Evolutionary conservation across 2,329 filamentous ascomycete species (phyloP).

Genomic region (Hymenotorrendiella dingleyae): DNA sequence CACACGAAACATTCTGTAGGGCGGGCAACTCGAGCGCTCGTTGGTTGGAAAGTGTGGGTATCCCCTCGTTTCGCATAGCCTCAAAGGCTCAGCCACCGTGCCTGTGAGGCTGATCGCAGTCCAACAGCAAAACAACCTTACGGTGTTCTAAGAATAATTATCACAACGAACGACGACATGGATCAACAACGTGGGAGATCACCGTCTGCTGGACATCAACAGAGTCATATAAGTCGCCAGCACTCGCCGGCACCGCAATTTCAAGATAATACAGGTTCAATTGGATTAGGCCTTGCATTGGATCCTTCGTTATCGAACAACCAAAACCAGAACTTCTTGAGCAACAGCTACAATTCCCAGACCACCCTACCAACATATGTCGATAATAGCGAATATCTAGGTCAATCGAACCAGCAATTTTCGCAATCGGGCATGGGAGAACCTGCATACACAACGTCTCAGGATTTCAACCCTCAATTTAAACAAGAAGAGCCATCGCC

Average conservation of each 20-base stretch:
- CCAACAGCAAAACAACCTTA: slow-evolving; percentile 19
- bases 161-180: slow-evolving; percentile 35
- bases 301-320: slow-evolving; percentile 38
- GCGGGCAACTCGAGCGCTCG: slow-evolving; percentile 1
- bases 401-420: slow-evolving; percentile 30
- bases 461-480: slow-evolving; percentile 30
- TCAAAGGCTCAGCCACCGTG: slow-evolving; percentile 27
- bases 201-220: slow-evolving; percentile 51
- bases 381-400: slow-evolving; percentile 41
- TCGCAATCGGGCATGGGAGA: slow-evolving; percentile 24
- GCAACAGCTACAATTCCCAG: slow-evolving; percentile 35
- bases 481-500: slow-evolving; percentile 27
- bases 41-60: slow-evolving; percentile 14
- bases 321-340: slow-evolving; percentile 40
- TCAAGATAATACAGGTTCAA: slow-evolving; percentile 43
- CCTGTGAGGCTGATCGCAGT: slow-evolving; percentile 22
- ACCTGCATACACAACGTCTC: slow-evolving; percentile 19
- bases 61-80: slow-evolving; percentile 26
- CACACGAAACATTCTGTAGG: slow-evolving; percentile 1
- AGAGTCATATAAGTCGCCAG: slow-evolving; percentile 60
- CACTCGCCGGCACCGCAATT: slow-evolving; percentile 57
- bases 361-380: slow-evolving; percentile 23
- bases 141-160: slow-evolving; percentile 31
- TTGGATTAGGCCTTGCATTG: slow-evolving; percentile 51
- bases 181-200: slow-evolving; percentile 57